phyloP scores from a whole-genome alignment of 2,329 filamentous ascomycete species.

The Pseudogymnoascus sp. region DNA sequence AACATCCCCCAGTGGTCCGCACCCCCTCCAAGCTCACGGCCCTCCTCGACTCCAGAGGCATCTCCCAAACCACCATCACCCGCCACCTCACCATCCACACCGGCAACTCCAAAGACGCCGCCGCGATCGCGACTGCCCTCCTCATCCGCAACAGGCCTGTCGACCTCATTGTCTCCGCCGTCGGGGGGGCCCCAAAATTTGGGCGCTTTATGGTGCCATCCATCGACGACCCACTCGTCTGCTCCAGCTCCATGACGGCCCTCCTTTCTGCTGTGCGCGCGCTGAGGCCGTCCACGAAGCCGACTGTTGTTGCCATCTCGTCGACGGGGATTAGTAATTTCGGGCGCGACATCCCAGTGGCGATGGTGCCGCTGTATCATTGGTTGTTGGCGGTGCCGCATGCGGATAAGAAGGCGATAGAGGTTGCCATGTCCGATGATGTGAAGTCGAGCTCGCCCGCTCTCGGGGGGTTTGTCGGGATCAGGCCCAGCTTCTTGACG shows the following conservation, averaged over 20 bases:
- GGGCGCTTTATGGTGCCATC: constrained; percentile 23
- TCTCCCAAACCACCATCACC: constrained; percentile 14
- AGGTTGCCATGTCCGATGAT: constrained; percentile 21
- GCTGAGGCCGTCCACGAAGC: constrained; percentile 24
- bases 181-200: constrained; percentile 37
- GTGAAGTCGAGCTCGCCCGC: constrained; percentile 5
- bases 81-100: constrained; percentile 37
- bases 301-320: constrained; percentile 34
- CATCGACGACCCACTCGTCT: constrained; percentile 42
- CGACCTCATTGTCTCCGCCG: constrained; percentile 40
- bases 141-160: constrained; percentile 30
- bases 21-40: constrained; percentile 41
- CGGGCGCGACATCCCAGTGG: constrained; percentile 38
- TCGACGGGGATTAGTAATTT: constrained; percentile 37
- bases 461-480: constrained; percentile 10
- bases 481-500: constrained; percentile 27
- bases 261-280: constrained; percentile 34
- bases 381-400: constrained; percentile 37
- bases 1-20: constrained; percentile 33
- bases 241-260: constrained; percentile 36
- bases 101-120: constrained; percentile 41
- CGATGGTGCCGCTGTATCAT: constrained; percentile 38
- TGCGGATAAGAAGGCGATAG: constrained; percentile 43
- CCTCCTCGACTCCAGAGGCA: constrained; percentile 24
- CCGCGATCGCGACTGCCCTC: constrained; percentile 34